These are phyloP conservation scores for Colletotrichum acutatum DNA, from an alignment of 2,329 filamentous ascomycete genomes.

Conservation along the genomic window DNA sequence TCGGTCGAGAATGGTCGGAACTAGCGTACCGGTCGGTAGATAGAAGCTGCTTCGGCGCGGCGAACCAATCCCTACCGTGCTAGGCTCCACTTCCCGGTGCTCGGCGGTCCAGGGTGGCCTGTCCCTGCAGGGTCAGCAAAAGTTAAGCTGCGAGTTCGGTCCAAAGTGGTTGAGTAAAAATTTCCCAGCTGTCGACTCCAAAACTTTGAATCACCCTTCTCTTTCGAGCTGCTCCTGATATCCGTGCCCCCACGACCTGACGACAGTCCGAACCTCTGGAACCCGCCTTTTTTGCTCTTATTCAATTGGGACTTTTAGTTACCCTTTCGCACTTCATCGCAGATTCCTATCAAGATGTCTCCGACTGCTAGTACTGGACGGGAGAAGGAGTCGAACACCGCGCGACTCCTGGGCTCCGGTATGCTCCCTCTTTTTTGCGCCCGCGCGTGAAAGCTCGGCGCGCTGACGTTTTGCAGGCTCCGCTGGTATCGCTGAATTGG, in stretches of 20 bases:
- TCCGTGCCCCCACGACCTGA: conserved; percentile 22
- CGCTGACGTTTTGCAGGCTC: conserved; percentile 69
- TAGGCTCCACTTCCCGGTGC: conserved; percentile 32
- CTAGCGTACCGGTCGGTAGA: conserved; percentile 9
- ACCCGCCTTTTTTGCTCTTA: conserved; percentile 1
- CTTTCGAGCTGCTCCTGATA: conserved; percentile 10
- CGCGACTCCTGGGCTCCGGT: conserved; percentile 94
- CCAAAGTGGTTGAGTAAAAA: conserved; percentile 31
- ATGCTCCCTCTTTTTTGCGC: conserved; percentile 31
- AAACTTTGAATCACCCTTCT: conserved; percentile 21
- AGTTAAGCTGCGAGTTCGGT: conserved; percentile 33
- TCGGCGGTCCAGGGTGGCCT: conserved; percentile 28
- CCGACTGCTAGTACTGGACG: conserved; percentile 58
- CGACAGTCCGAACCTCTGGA: conserved; percentile 19
- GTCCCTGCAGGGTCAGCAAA: conserved; percentile 29
- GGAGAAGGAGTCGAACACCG: conserved; percentile 88
- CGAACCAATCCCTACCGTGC: conserved; percentile 13
- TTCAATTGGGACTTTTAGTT: conserved; percentile 6
- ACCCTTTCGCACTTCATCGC: conserved; percentile 10
- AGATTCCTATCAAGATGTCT: conserved; percentile 63
- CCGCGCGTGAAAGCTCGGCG: neutral
- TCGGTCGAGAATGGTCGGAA: conserved; percentile 9
- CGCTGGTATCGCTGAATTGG: conserved; percentile 91
- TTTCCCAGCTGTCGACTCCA: conserved; percentile 29
- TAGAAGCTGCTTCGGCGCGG: conserved; percentile 8